Evolutionary conservation across 2,329 filamentous ascomycete genomes (phyloP).

Genomic region (Trichoderma citrinoviride): DNA sequence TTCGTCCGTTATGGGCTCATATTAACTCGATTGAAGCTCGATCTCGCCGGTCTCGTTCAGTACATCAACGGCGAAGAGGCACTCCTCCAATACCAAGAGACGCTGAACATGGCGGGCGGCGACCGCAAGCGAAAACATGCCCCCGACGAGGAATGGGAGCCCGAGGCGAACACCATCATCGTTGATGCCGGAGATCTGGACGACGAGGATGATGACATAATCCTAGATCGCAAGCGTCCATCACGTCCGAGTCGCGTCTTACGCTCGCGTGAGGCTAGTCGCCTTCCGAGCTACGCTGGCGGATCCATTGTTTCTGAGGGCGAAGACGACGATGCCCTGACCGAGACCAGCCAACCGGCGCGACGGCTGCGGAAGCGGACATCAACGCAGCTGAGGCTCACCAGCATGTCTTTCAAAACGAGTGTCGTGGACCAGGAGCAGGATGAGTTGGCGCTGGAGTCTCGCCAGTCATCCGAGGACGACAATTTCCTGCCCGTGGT

Average conservation of each 20-base stretch:
- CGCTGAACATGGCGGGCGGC: slow-evolving; percentile 16
- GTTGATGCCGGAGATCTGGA: slow-evolving; percentile 33
- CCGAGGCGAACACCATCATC: slow-evolving; percentile 27
- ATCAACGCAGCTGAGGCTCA: slow-evolving; percentile 29
- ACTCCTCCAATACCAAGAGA: slow-evolving; percentile 26
- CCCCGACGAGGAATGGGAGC: slow-evolving; percentile 32
- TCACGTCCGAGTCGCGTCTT: slow-evolving; percentile 22
- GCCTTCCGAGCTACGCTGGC: slow-evolving; percentile 15
- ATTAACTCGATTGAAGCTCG: slow-evolving; percentile 30
- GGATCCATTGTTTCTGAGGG: slow-evolving; percentile 20
- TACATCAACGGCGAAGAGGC: slow-evolving; percentile 36
- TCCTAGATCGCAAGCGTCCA: slow-evolving; percentile 6
- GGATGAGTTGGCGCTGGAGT: slow-evolving; percentile 36
- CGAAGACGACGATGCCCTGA: slow-evolving; percentile 23
- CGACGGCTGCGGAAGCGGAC: slow-evolving; percentile 31
- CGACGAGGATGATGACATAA: slow-evolving; percentile 27
- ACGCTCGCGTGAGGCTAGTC: slow-evolving; percentile 30
- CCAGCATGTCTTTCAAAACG: slow-evolving; percentile 29
- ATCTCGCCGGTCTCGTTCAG: slow-evolving; percentile 31
- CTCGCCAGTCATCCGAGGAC: slow-evolving; percentile 31
- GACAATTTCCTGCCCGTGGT: slow-evolving; percentile 37
- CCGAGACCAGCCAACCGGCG: not conserved
- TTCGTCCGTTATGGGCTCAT: not conserved
- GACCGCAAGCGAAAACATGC: slow-evolving; percentile 35
- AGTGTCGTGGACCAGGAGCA: slow-evolving; percentile 27